These are phyloP conservation scores for Colletotrichum lentis DNA, from an alignment of 2,329 filamentous ascomycete species.

Conservation along the genomic window DNA sequence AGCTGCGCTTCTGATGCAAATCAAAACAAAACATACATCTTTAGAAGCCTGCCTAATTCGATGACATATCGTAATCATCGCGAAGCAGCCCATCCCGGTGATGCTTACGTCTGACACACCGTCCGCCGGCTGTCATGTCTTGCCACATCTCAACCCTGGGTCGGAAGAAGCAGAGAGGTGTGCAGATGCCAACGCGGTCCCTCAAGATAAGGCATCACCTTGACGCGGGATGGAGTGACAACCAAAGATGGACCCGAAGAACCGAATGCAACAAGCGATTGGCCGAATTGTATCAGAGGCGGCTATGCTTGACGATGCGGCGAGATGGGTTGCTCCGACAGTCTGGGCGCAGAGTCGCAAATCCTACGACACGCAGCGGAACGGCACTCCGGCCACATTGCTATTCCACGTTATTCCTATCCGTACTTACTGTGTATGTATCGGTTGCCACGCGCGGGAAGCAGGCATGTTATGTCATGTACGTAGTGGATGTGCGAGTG, in stretches of 20 bases:
- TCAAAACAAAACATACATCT: not conserved
- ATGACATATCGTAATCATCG: not conserved
- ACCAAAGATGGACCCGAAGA: not conserved
- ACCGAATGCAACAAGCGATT: not conserved
- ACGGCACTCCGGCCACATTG: not conserved
- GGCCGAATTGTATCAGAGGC: not conserved
- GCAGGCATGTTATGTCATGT: conserved; percentile 8
- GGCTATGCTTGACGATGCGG: not conserved
- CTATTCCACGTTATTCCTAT: not conserved
- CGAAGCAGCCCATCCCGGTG: not conserved
- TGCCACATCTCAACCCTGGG: not conserved
- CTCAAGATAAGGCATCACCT: not conserved
- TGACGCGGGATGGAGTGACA: not conserved
- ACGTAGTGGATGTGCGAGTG: not conserved
- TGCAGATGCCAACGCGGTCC: too few relatives aligned
- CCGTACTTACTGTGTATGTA: not conserved
- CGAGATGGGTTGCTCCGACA: conserved; percentile 19
- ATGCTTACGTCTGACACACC: not conserved
- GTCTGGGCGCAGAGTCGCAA: conserved; percentile 5
- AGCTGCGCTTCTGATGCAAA: not conserved
- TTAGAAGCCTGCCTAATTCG: not conserved
- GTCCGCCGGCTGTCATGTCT: not conserved
- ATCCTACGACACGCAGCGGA: not conserved
- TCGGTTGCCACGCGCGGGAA: conserved; percentile 25
- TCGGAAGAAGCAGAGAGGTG: not conserved